Base-by-base conservation (phyloP, 2,329 filamentous ascomycete species). In the Microsporum canis region DNA sequence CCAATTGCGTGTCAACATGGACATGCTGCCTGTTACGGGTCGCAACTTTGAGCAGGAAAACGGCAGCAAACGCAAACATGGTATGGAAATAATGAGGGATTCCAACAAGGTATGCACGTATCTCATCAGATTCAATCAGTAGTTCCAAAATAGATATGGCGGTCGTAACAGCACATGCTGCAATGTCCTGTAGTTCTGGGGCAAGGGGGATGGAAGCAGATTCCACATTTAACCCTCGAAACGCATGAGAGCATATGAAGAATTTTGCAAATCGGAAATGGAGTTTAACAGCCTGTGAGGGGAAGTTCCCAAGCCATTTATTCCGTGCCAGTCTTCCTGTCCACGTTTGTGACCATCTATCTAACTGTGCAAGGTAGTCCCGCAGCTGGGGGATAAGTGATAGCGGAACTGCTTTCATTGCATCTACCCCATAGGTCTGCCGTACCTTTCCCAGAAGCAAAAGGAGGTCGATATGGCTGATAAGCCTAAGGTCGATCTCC, bases 231-330 rank as follows among this genome's bases (percentile, higher is more conserved):
- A 78, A 70, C 1, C 76, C 75, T 23, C 78, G 73, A 34, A 80
- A 73, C 10, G 77, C 77, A 55, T 78, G 76, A 4, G 79, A 78
- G 29, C 76, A 75, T 1, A 80, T 69, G 55, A 79, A 77, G 1
- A 80, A 69, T 61, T 77, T 74, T 4, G 76, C 77, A 66, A 79
- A 80, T 62, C 79, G 73, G 59, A 77, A 78, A 63, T 79, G 77
- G 27, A 80, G 67, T 33, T 71, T 71, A 17, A 78, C 73, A 5
- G 77, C 78, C 58, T 77, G 75, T 27, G 74, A 71, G 1, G 78
- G 78, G 63, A 79, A 80, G n/a, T 75, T 71, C 2, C 75, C 73
- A 3, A 80, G 69, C 57, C 74, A 70, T 60, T 71, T 67, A 60
- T 75, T 73, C 5, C 72, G 71, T 34, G 68, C 72, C 73, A 62